These are phyloP conservation scores for Penicillium roqueforti DNA, from an alignment of 495 filamentous ascomycete genomes.

Conservation along the genomic window DNA sequence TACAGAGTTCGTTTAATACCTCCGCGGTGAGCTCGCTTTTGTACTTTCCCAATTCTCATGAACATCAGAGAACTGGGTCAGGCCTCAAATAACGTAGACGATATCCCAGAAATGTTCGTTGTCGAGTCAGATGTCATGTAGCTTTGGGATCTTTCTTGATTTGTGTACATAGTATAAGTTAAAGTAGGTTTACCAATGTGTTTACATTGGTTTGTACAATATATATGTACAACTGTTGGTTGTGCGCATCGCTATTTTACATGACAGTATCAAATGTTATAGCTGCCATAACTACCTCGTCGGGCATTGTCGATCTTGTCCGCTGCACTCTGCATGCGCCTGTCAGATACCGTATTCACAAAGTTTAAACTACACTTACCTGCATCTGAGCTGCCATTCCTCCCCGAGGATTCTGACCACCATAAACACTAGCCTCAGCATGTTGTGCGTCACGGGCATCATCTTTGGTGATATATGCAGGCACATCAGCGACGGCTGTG, in stretches of 20 bases:
- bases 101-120: neutral
- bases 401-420: slow-evolving; percentile 27
- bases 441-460: slow-evolving; percentile 34
- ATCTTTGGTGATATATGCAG: slow-evolving; percentile 33
- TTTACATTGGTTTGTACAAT: neutral
- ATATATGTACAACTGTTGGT: neutral
- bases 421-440: slow-evolving; percentile 29
- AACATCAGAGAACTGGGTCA: no score
- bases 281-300: slow-evolving; percentile 5
- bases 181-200: neutral
- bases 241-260: neutral
- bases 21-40: neutral
- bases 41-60: no score
- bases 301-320: slow-evolving; percentile 29
- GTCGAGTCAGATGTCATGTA: neutral
- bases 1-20: neutral
- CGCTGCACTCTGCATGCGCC: slow-evolving; percentile 28
- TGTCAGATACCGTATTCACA: slow-evolving; percentile 6
- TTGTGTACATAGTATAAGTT: neutral
- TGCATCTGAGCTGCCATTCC: slow-evolving; percentile 34
- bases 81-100: neutral
- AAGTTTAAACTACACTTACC: slow-evolving; percentile 10
- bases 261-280: neutral
- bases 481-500: slow-evolving; percentile 18
- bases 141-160: neutral